Conservation (phyloP, 257 asterid genomes). For the Capsicum baccatum region DNA sequence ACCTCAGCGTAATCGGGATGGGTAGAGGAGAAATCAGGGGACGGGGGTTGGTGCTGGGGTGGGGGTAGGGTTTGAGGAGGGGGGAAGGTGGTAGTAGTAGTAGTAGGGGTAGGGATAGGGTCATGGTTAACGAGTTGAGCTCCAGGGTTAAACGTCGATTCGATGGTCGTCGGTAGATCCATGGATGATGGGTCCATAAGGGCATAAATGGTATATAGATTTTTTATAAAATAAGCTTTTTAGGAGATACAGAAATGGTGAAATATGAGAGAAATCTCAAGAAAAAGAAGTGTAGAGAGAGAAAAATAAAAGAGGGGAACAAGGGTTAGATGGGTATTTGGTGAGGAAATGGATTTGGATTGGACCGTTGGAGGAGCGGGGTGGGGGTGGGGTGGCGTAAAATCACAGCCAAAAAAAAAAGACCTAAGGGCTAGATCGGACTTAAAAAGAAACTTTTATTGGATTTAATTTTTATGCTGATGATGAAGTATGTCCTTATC, state of each 20-base stretch:
- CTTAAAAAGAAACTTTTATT: background rate
- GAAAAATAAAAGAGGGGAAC: background rate
- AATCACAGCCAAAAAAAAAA: conserved; percentile 17
- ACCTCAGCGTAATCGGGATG: conserved; percentile 36
- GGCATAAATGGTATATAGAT: conserved; percentile 17
- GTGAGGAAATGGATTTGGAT: background rate
- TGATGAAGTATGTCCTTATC: background rate
- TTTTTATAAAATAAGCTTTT: background rate
- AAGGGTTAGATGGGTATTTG: conserved; percentile 13
- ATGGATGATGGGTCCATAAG: conserved; percentile 29
- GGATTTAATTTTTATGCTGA: background rate
- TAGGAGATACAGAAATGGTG: conserved; percentile 22
- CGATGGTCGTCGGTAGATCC: conserved; percentile 22
- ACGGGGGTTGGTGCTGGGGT: background rate
- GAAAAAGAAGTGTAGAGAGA: background rate
- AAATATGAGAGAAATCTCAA: conserved; percentile 17
- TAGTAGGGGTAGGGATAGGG: background rate
- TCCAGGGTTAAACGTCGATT: background rate
- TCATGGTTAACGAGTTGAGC: conserved; percentile 8
- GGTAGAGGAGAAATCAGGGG: background rate
- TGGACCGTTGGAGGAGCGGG: conserved; percentile 23
- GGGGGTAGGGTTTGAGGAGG: background rate
- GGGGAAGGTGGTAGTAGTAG: background rate
- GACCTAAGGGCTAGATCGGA: conserved; percentile 19
- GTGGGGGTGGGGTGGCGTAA: background rate